phyloP scores from a whole-genome alignment of 2,329 filamentous ascomycete species.

The Phyllosticta paracitricarpa region DNA sequence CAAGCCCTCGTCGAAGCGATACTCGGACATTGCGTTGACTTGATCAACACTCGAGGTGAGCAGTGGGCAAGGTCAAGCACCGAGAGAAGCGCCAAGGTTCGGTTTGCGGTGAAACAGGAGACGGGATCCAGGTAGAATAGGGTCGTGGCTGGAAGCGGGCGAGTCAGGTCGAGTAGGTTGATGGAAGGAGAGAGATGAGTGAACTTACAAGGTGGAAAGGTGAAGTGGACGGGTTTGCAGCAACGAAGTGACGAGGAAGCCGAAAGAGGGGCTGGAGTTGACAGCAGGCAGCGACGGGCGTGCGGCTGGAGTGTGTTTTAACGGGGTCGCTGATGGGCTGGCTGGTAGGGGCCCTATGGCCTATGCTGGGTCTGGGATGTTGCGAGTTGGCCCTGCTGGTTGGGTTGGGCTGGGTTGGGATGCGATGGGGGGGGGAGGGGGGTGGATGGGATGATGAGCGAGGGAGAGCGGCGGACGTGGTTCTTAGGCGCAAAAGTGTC shows the following conservation, averaged over 20 bases:
- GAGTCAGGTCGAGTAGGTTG: not conserved
- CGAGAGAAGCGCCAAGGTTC: not conserved
- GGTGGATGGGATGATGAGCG: no score
- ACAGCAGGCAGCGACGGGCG: not conserved
- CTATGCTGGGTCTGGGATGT: not conserved
- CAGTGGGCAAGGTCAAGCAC: not conserved
- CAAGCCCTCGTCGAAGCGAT: constrained; percentile 39
- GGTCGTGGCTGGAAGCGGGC: not conserved
- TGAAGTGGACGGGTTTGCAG: not conserved
- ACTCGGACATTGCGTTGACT: constrained; percentile 35
- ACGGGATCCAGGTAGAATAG: not conserved
- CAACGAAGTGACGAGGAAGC: constrained; percentile 1
- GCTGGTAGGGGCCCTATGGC: not conserved
- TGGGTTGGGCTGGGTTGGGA: not conserved
- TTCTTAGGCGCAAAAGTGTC: not conserved
- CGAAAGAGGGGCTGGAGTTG: constrained; percentile 5
- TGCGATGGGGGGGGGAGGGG: not conserved
- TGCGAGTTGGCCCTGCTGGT: not conserved
- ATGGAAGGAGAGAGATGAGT: not conserved
- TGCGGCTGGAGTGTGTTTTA: not conserved
- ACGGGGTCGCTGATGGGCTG: not conserved
- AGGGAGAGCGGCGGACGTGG: not conserved
- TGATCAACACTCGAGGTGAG: not conserved
- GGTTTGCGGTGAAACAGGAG: not conserved
- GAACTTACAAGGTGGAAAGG: not conserved